Percentiles rank a stretch among this genome's conserved stretches.
These are phyloP conservation scores for Phylloporus sp. DNA, from an alignment of 768 basidiomycete species.

Conservation along the genomic window DNA sequence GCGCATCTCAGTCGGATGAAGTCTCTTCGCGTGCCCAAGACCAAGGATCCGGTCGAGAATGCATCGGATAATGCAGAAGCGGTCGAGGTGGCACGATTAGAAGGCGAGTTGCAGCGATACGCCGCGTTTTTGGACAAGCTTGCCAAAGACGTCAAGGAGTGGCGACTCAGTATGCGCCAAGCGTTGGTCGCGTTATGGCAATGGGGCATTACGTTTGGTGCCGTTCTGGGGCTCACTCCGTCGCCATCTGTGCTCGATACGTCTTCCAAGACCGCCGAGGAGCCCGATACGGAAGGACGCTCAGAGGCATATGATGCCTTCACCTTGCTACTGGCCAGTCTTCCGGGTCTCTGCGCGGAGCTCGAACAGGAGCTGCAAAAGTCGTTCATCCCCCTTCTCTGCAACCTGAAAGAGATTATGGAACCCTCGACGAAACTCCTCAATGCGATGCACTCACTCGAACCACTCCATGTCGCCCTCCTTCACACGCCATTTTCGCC, in stretches of 20 bases:
- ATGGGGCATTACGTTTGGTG: slow-evolving; percentile 65
- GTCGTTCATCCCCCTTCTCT: slow-evolving; percentile 52
- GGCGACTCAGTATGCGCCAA: slow-evolving; percentile 50
- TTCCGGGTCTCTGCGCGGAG: slow-evolving; percentile 48
- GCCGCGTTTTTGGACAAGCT: slow-evolving; percentile 58
- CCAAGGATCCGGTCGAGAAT: slow-evolving; percentile 29
- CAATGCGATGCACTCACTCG: slow-evolving; percentile 66
- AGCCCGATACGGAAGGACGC: slow-evolving; percentile 23
- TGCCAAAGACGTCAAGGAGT: slow-evolving; percentile 57
- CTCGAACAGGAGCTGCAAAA: slow-evolving; percentile 52
- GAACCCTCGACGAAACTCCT: slow-evolving; percentile 61
- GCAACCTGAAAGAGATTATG: slow-evolving; percentile 53
- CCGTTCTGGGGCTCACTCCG: slow-evolving; percentile 56
- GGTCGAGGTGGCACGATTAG: slow-evolving; percentile 48
- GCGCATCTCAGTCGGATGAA: slow-evolving; percentile 63
- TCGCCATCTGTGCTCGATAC: slow-evolving; percentile 26
- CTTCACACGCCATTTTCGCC: slow-evolving; percentile 57
- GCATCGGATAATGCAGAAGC: slow-evolving; percentile 38
- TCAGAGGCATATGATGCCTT: slow-evolving; percentile 73
- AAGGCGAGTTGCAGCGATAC: slow-evolving; percentile 51
- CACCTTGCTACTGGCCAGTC: slow-evolving; percentile 49
- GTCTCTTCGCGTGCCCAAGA: slow-evolving; percentile 36
- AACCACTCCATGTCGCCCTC: slow-evolving; percentile 66
- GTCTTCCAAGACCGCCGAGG: slow-evolving; percentile 5
- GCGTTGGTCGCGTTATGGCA: slow-evolving; percentile 45